Evolutionary conservation across 2,329 filamentous ascomycete species (phyloP).

Genomic region (Claviceps paspali): DNA sequence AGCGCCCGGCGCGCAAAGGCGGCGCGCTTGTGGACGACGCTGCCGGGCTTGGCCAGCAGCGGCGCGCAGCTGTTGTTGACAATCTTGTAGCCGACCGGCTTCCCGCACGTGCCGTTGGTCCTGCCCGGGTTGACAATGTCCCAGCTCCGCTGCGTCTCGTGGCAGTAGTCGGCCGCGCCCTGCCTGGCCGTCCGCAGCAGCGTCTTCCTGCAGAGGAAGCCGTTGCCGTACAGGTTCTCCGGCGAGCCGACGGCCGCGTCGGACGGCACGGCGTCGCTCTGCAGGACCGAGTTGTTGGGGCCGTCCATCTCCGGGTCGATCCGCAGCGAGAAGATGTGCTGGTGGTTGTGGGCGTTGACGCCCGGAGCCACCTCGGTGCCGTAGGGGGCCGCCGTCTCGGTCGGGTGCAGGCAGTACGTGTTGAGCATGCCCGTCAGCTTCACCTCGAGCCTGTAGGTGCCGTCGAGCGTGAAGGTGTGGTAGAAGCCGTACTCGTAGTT

Average conservation of each 20-base stretch:
- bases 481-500: slow-evolving; percentile 46
- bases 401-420: slow-evolving; percentile 25
- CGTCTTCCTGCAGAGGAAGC: slow-evolving; percentile 36
- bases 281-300: slow-evolving; percentile 47
- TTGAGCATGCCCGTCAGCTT: slow-evolving; percentile 36
- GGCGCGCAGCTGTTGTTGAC: slow-evolving; percentile 29
- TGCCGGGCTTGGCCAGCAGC: slow-evolving; percentile 26
- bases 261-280: slow-evolving; percentile 50
- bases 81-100: slow-evolving; percentile 31
- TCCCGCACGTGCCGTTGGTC: slow-evolving; percentile 24
- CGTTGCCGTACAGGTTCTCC: slow-evolving; percentile 62
- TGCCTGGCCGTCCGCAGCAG: slow-evolving; percentile 11
- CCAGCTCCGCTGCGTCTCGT: slow-evolving; percentile 14
- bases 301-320: slow-evolving; percentile 53
- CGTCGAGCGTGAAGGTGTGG: slow-evolving; percentile 32
- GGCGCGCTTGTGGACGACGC: slow-evolving; percentile 22
- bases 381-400: slow-evolving; percentile 25
- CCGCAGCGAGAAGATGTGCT: slow-evolving; percentile 53
- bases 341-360: slow-evolving; percentile 51
- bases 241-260: slow-evolving; percentile 47
- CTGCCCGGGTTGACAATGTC: slow-evolving; percentile 27
- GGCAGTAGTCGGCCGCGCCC: slow-evolving; percentile 12
- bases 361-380: slow-evolving; percentile 50
- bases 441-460: slow-evolving; percentile 47
- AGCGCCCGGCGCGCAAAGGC: slow-evolving; percentile 26